Evolutionary conservation across 2,329 filamentous ascomycete species (phyloP), one percentile per base, ranked within the genome.

Genomic region (Penicillium frequentans): DNA sequence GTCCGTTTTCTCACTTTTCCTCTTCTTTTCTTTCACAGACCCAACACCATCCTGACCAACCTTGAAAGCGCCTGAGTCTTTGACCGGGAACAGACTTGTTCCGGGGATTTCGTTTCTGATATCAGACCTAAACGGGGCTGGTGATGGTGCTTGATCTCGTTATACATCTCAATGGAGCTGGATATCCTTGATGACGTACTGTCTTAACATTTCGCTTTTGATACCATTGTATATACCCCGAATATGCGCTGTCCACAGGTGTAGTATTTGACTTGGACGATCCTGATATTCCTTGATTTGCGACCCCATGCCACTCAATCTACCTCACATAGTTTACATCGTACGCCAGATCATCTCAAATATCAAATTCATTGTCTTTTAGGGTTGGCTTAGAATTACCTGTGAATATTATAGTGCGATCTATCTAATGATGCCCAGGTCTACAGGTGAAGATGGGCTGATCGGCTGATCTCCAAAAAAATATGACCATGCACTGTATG

Each of bases 161-260:
- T 46, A 49, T 27, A 54, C 55, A 58, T 48, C 52, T 59, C 35
- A 56, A 63, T 51, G 61, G 55, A 64, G 56, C 49, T 58, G 60
- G 52, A 46, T 58, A 58, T 63, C 53, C 54, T 57, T 56, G 54
- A 58, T 54, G 52, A 49, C 39, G 33, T 16, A 23, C 44, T 52
- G 33, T 29, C 39, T 27, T 47, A 26, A 55, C 26, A 44, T 19
- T 56, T 49, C 37, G 10, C 14, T 42, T 35, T 33, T 42, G 39
- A 42, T 23, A 37, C 31, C 6, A 13, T n/a, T 37, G 31, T 49
- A 24, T 49, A 49, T 23, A 29, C 26, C 46, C 29, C 11, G 19
- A 23, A 29, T 23, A 49, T 23, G n/a, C 19, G n/a, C 39, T 23
- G 39, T 42, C 7, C 35, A 39, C 35, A 10, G 35, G 8, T 39